Base-by-base conservation (phyloP, 768 basidiomycete genomes). In the Flagelloscypha sp. region DNA sequence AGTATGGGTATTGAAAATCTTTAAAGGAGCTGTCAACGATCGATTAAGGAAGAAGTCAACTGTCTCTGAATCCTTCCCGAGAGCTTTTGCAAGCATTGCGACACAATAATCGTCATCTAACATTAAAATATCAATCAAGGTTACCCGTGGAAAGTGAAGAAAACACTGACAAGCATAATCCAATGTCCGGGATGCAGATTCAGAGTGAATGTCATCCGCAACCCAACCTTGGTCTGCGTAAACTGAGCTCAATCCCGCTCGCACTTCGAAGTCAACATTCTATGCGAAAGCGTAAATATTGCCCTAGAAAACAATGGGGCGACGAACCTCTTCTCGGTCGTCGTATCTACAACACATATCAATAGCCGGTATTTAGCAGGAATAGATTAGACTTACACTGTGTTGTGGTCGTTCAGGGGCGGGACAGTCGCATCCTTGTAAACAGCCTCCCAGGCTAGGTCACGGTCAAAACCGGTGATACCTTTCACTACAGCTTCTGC, bases 21-120 rank as follows among this genome's bases (percentile, higher is more conserved):
- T 70, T 50, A 77, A 79, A 0, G 82, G 75, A 7, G 62, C 65
- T 2, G 55, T 53, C 50, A 70, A 59, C 0, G 81, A 65, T 7
- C 86, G 70, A n/a, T 70, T 53, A 17, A 56, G 61, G 40, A 87
- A 67, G 53, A 72, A 69, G 8, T 49, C 33, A 0, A 50, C 55
- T 3, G 75, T 59, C 16, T 77, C 67, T 1, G 49, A 44, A 0
- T 68, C 60, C 40, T 79, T 75, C 20, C 65, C 61, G 9, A 85
- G 62, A 2, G 65, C 53, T 0, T 52, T 54, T 0, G 81, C 82
- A 2, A 88, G 70, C 10, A 74, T 66, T 5, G 76, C 74, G 3
- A 79, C 71, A 1, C 83, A 81, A 43, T 75, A 82, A 51, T 89
- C 85, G 48, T 87, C 84, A 40, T 87, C 85, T 87, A 37, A 8